Base-by-base conservation (phyloP, 129 eudicot species). In the Flaveria bidentis region DNA sequence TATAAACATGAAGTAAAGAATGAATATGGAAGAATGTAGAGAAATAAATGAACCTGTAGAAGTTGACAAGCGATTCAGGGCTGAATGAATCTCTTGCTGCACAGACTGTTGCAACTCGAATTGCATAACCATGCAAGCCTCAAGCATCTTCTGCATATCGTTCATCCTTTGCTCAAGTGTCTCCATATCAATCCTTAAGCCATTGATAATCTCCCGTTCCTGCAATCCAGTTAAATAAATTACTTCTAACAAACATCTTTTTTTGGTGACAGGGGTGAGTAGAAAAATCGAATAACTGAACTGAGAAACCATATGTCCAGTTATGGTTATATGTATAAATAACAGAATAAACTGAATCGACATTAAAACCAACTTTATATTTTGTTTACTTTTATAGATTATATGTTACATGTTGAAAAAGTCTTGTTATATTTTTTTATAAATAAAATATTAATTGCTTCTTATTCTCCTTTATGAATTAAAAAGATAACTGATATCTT, bases 91-190 rank as follows among this genome's bases (percentile, higher is more conserved):
- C 75, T 89, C 96, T 74, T 84, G 96, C n/a, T 78, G 85, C 13
- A 95, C 86, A 0, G 91, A 80, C 13, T 80, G 82, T 81, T 95
- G 96, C 86, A 94, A 79, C 81, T 94, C 92, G 44, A 84, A 69
- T 81, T 94, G 97, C 94, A 89, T 87, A 33, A 85, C 87, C 91
- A 91, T 89, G 86, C 97, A 95, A 49, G 94, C 81, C 77, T 91
- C 97, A 55, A 95, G 85, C 96, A 87, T 91, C 60, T 70, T 86
- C 76, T 95, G 97, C 94, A 91, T 95, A 62, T 80, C 88, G 42
- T 95, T 69, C 92, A 95, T 84, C 80, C 92, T 72, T 67, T 89
- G 89, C 33, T 89, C 87, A 75, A 95, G 96, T 82, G 83, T 76
- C 51, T 82, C 86, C 94, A 95, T 84, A 82, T 95, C 97, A 26